Percentiles rank a stretch among this genome's conserved stretches.
Evolutionary conservation across 306 rosid genomes (phyloP).

Genomic region (Macrotyloma uniflorum): DNA sequence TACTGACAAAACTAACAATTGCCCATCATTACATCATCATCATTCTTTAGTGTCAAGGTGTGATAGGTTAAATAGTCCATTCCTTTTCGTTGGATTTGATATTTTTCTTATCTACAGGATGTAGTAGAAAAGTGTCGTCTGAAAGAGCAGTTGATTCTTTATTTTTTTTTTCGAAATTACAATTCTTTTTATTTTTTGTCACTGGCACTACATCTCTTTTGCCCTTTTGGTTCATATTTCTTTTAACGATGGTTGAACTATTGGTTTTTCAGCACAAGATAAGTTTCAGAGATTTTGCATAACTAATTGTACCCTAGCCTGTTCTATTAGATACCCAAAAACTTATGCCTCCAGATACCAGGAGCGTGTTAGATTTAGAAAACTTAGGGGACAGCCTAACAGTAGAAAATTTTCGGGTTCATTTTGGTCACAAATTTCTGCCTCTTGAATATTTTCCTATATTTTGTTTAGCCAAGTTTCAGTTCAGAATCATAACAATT

Average conservation of each 20-base stretch:
- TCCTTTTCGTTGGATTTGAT: not conserved
- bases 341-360: too few species aligned
- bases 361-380: not conserved
- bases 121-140: not conserved
- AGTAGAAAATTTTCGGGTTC: not conserved
- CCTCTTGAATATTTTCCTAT: too few species aligned
- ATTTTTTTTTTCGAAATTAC: not conserved
- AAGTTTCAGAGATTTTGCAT: not conserved
- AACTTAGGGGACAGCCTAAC: not conserved
- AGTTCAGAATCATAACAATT: not conserved
- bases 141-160: not conserved
- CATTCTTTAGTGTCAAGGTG: constrained; percentile 2
- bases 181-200: not conserved
- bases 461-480: not conserved
- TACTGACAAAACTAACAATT: constrained; percentile 24
- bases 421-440: not conserved
- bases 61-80: not conserved
- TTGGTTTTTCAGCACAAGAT: not conserved
- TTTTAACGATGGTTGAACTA: not conserved
- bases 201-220: not conserved
- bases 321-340: too few species aligned
- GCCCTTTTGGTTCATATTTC: not conserved
- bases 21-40: not conserved
- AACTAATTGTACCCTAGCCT: not conserved
- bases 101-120: not conserved